These are phyloP conservation scores for Dactylellina sp. DNA, from an alignment of 2,329 filamentous ascomycete genomes.

Conservation along the genomic window DNA sequence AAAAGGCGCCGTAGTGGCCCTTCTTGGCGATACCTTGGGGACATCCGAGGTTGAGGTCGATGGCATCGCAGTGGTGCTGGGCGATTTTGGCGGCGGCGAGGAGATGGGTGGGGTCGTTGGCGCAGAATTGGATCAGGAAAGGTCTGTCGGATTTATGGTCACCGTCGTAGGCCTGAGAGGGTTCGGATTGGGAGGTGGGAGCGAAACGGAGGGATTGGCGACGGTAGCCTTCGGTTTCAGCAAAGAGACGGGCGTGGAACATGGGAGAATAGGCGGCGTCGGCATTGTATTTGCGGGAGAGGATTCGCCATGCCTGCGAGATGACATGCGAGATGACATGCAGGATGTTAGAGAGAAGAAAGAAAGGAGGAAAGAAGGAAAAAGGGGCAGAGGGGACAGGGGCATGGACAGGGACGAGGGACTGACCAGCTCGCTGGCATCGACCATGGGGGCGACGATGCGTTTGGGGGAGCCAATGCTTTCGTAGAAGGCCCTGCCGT, in stretches of 20 bases:
- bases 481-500: slow-evolving; percentile 91
- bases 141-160: slow-evolving; percentile 81
- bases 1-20: slow-evolving; percentile 91
- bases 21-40: slow-evolving; percentile 93
- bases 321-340: slow-evolving; percentile 10
- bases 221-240: slow-evolving; percentile 80
- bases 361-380: not conserved
- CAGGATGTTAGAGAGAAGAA: slow-evolving; percentile 5
- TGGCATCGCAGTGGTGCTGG: slow-evolving; percentile 89
- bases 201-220: slow-evolving; percentile 74
- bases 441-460: slow-evolving; percentile 96
- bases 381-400: not conserved
- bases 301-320: slow-evolving; percentile 88
- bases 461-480: slow-evolving; percentile 92
- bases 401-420: not conserved
- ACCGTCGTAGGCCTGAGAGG: slow-evolving; percentile 78
- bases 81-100: slow-evolving; percentile 82
- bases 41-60: slow-evolving; percentile 95
- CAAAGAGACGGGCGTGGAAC: slow-evolving; percentile 92
- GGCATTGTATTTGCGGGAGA: slow-evolving; percentile 89
- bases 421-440: slow-evolving; percentile 94
- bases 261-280: slow-evolving; percentile 94
- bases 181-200: slow-evolving; percentile 61
- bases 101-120: slow-evolving; percentile 83
- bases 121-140: slow-evolving; percentile 96